phyloP scores from a whole-genome alignment of 1,284 basidiomycete species.

The Puccinia novopanici region DNA sequence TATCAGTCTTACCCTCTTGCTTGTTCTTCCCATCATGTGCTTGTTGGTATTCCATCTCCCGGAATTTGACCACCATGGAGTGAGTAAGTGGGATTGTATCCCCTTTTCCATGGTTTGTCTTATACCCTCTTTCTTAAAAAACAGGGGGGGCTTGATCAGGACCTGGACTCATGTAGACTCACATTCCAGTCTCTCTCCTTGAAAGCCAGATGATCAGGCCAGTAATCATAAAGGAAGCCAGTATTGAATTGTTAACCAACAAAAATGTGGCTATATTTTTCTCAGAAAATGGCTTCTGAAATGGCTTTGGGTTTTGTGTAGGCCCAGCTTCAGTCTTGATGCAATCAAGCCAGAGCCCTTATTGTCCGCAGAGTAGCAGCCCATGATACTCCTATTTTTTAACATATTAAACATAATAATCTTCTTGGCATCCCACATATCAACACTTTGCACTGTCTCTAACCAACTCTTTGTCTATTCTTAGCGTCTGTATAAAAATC shows the following conservation, averaged over 20 bases:
- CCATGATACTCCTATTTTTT: too few relatives aligned
- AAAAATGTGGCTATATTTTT: conserved; percentile 7
- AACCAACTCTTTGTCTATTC: too few relatives aligned
- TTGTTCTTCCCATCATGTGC: conserved; percentile 53
- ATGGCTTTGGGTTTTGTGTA: conserved; percentile 18
- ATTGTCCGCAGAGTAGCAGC: not conserved
- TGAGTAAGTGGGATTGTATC: conserved; percentile 42
- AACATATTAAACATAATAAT: too few relatives aligned
- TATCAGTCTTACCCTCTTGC: conserved; percentile 54
- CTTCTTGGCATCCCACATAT: too few relatives aligned
- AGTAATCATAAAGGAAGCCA: not conserved
- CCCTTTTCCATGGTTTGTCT: not conserved
- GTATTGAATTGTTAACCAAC: not conserved
- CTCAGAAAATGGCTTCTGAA: conserved; percentile 22
- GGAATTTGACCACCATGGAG: conserved; percentile 58
- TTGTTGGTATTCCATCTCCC: conserved; percentile 56
- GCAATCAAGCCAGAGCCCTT: not conserved
- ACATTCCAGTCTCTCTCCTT: not conserved
- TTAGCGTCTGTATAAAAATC: too few relatives aligned
- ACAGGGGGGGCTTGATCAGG: too few relatives aligned
- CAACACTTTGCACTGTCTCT: too few relatives aligned
- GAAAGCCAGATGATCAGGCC: not conserved
- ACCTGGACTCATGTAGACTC: not conserved
- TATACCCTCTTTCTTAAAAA: not conserved
- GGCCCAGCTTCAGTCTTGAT: conserved; percentile 15